Percentiles rank a stretch among this genome's conserved stretches.
Conservation (phyloP, 192 early-diverging fungal genomes). For the Coemansia nantahalensis region DNA sequence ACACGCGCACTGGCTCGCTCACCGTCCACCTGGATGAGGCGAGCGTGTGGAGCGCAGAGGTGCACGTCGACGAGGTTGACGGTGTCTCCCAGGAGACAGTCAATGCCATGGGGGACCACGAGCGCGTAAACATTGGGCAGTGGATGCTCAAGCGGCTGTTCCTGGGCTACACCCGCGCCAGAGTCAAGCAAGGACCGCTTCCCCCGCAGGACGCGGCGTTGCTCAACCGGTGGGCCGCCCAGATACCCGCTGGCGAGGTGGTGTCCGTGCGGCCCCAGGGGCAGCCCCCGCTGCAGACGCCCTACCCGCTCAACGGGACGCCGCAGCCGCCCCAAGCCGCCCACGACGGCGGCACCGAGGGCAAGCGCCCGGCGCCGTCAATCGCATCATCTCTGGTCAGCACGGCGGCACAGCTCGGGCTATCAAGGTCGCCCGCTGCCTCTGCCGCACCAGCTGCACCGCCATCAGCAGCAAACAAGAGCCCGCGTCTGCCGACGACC, state of each 20-base stretch:
- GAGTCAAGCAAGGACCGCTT: constrained; percentile 78
- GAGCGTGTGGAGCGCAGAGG: constrained; percentile 82
- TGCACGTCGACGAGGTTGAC: constrained; percentile 81
- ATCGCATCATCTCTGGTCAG: not conserved
- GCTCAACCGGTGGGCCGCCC: constrained; percentile 54
- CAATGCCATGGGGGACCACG: constrained; percentile 32
- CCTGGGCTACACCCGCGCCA: constrained; percentile 60
- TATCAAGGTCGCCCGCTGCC: no score
- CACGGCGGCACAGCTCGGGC: not conserved
- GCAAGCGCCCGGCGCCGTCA: not conserved
- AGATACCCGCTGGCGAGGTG: constrained; percentile 42
- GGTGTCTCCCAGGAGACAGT: constrained; percentile 39
- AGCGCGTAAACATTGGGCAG: constrained; percentile 49
- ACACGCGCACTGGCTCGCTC: constrained; percentile 85
- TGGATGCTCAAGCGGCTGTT: constrained; percentile 55
- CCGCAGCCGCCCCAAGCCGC: not conserved
- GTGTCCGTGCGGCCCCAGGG: constrained; percentile 20
- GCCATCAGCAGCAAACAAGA: no score
- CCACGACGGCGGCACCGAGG: not conserved
- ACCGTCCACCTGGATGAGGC: constrained; percentile 82
- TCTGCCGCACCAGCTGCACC: no score
- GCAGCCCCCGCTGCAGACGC: not conserved
- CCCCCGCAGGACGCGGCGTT: constrained; percentile 50
- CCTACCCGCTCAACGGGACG: not conserved
- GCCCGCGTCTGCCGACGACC: no score